Evolutionary conservation across 805 yeast species (phyloP).

Genomic region (Pachysolen tannophilus): DNA sequence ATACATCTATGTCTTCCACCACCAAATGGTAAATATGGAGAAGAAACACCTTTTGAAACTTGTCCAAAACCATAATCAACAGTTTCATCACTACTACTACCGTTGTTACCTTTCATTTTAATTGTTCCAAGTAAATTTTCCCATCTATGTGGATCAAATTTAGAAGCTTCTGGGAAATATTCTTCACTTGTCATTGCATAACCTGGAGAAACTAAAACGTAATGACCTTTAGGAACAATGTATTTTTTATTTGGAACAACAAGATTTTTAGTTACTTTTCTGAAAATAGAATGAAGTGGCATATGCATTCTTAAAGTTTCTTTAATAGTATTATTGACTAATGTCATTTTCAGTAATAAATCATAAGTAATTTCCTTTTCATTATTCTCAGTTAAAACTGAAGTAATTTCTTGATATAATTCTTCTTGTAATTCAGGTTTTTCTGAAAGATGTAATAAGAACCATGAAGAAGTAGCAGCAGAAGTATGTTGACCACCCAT

Average conservation of each 20-base stretch:
- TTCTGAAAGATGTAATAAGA: slow-evolving; percentile 82
- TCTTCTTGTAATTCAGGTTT: slow-evolving; percentile 80
- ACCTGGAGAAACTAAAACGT: slow-evolving; percentile 91
- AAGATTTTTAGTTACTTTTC: slow-evolving; percentile 76
- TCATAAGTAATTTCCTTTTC: slow-evolving; percentile 71
- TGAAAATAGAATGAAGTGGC: slow-evolving; percentile 93
- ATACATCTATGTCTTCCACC: slow-evolving; percentile 99
- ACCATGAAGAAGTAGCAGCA: slow-evolving; percentile 95
- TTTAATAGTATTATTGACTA: slow-evolving; percentile 75
- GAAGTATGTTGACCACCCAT: slow-evolving; percentile 99
- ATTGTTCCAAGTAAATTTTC: slow-evolving; percentile 16
- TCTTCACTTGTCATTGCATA: slow-evolving; percentile 70
- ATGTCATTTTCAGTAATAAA: slow-evolving; percentile 70
- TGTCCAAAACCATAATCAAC: slow-evolving; percentile 97
- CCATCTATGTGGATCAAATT: slow-evolving; percentile 90
- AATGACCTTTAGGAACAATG: slow-evolving; percentile 84
- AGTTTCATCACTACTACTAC: slow-evolving; percentile 28
- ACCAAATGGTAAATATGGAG: slow-evolving; percentile 96
- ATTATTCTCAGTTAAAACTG: slow-evolving; percentile 51
- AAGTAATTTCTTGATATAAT: slow-evolving; percentile 64
- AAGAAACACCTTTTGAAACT: slow-evolving; percentile 89
- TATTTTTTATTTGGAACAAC: slow-evolving; percentile 65
- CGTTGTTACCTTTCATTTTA: slow-evolving; percentile 15
- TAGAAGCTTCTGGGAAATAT: slow-evolving; percentile 69
- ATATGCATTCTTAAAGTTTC: slow-evolving; percentile 94